These are phyloP conservation scores for Alternaria postmessia DNA, from an alignment of 2,329 filamentous ascomycete species.

Conservation along the genomic window DNA sequence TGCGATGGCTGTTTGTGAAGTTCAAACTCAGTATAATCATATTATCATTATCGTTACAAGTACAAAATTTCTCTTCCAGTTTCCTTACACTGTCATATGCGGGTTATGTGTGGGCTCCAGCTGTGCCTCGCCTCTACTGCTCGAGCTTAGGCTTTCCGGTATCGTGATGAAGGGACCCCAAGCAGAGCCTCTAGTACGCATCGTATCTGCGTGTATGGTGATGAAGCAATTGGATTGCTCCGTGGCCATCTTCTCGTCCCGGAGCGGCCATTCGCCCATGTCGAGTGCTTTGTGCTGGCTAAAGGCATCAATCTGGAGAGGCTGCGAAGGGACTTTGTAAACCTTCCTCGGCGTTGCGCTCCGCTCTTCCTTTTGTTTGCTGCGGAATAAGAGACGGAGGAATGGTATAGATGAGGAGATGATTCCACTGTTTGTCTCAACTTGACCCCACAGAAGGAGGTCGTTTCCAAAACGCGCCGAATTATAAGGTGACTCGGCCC, in stretches of 20 bases:
- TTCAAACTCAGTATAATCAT: neutral
- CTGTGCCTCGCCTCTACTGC: conserved; percentile 29
- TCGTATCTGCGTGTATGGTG: conserved; percentile 17
- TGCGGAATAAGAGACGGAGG: conserved; percentile 53
- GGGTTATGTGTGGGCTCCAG: conserved; percentile 23
- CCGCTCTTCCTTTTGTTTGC: conserved; percentile 26
- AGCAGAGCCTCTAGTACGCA: conserved; percentile 21
- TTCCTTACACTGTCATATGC: conserved; percentile 27
- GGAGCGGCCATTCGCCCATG: conserved; percentile 33
- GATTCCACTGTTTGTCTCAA: conserved; percentile 59
- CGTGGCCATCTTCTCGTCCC: conserved; percentile 10
- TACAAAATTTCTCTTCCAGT: neutral
- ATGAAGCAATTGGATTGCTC: conserved; percentile 5
- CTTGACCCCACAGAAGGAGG: conserved; percentile 56
- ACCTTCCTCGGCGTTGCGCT: conserved; percentile 16
- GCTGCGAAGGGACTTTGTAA: conserved; percentile 24
- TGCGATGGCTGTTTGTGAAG: neutral
- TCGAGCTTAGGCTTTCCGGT: conserved; percentile 38
- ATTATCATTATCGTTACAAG: conserved; percentile 10
- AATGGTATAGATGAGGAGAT: conserved; percentile 57
- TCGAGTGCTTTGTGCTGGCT: conserved; percentile 29
- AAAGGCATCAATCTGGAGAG: conserved; percentile 3
- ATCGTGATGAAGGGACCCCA: conserved; percentile 49
- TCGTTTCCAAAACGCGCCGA: conserved; percentile 45
- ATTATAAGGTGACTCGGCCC: conserved; percentile 49